Conservation (phyloP, 2,329 filamentous ascomycete genomes). For the Botrytis squamosa region DNA sequence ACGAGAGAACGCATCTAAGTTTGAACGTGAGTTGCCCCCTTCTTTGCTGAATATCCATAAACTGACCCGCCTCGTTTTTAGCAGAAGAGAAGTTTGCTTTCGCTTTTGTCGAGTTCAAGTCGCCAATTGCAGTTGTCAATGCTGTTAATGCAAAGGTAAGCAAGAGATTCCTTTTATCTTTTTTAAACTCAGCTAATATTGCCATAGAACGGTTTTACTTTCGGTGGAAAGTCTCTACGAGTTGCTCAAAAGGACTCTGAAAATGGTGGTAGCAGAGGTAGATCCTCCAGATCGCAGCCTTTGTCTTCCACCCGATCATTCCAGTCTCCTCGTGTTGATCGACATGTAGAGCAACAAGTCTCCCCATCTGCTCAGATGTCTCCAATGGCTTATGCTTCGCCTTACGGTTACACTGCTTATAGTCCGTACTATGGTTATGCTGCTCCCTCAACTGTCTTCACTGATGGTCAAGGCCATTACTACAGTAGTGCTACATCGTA, state of each 20-base stretch:
- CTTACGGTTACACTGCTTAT: slow-evolving; percentile 23
- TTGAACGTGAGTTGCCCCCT: slow-evolving; percentile 30
- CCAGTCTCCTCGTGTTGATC: slow-evolving; percentile 27
- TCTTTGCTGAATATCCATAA: slow-evolving; percentile 4
- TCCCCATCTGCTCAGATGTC: slow-evolving; percentile 27
- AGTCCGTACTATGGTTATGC: slow-evolving; percentile 24
- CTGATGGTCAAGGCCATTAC: slow-evolving; percentile 30
- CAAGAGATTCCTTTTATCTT: not conserved
- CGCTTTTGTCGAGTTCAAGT: slow-evolving; percentile 40
- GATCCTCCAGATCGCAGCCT: slow-evolving; percentile 16
- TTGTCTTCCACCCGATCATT: slow-evolving; percentile 19
- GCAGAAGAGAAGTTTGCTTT: slow-evolving; percentile 38
- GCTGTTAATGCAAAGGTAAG: slow-evolving; percentile 32
- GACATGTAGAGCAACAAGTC: slow-evolving; percentile 18
- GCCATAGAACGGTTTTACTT: slow-evolving; percentile 30
- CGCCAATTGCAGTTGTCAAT: slow-evolving; percentile 28
- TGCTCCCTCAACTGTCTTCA: slow-evolving; percentile 21
- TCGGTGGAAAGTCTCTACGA: slow-evolving; percentile 33
- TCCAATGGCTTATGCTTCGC: slow-evolving; percentile 25
- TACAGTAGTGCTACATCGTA: slow-evolving; percentile 23
- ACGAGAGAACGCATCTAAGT: slow-evolving; percentile 36
- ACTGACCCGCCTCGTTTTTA: slow-evolving; percentile 27
- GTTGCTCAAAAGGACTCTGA: slow-evolving; percentile 38
- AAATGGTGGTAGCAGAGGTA: slow-evolving; percentile 23
- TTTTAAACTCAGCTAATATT: not conserved